Evolutionary conservation across 2,329 filamentous ascomycete species (phyloP), one percentile per base, ranked within the genome.

Genomic region (Sclerotinia sclerotiorum): DNA sequence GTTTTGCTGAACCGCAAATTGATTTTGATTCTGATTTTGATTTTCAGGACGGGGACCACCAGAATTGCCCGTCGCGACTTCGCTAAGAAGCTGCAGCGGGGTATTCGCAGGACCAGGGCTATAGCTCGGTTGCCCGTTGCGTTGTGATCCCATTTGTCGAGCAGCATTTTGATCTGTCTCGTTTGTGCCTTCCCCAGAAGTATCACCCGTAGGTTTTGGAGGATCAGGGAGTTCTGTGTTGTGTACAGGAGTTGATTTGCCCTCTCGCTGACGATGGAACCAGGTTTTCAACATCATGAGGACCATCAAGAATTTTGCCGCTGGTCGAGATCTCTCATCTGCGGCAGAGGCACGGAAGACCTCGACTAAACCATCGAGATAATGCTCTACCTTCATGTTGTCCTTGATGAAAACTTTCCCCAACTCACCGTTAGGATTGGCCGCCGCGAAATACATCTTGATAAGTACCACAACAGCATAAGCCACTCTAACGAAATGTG

Each of bases 271-370:
- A 44, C 76, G 73, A 64, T 77, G 72, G 54, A 79, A 78, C 90
- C 90, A 92, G 35, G 83, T 85, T 54, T 86, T 86, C 35, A 94
- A 79, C 87, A 93, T 90, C 62, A 84, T 81, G 13, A 93, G 80
- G 7, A 93, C 88, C 69, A 91, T 83, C 2, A 90, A 81, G 71
- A 93, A 93, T 77, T 92, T 93, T 62, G 84, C 82, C 0, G 89
- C 86, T 0, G 89, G 87, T 1, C 88, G 83, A 56, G 87, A 91
- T 69, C 84, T 85, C 63, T 90, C 86, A 0, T 85, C 84, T 4
- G 85, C 85, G 0, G 89, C 88, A 0, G 88, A 84, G 51, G 84
- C 83, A 69, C 84, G 83, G 74, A 94, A 90, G 73, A 89, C 88
- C 1, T 87, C 84, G 1, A 92, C 85, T 27, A 94, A 81, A n/a